Evolutionary conservation across 371 early-diverging fungal species (phyloP), one percentile per base, ranked within the genome.

Genomic region (Syncephalastrum sp.): DNA sequence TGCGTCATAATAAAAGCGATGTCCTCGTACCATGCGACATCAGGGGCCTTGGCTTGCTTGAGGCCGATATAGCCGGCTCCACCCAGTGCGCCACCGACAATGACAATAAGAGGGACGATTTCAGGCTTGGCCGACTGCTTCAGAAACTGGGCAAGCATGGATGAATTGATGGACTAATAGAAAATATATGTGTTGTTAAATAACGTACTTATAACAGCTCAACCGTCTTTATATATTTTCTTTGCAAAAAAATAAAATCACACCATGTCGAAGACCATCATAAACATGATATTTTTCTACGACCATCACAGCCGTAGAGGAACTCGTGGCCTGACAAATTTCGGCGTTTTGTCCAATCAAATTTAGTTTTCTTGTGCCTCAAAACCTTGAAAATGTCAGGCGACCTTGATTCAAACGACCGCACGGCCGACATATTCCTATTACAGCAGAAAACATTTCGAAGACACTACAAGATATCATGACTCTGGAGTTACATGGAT

Each of bases 41-140:
- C 77, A 51, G 74, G 77, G 33, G 71, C 65, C 21, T 50, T 51
- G 6, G 69, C 57, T 50, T 64, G 65, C 59, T 68, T 66, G 8
- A 45, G 7, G n/a, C 58, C 50, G 53, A 76, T 63, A 25, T 52
- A 76, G 5, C 16, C 64, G 23, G 66, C 71, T 29, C 69, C 67
- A 25, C 41, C 0, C 13, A 76, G 16, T 41, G 77, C 74, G 47
- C 57, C 50, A 27, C 61, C 54, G 13, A 76, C 51, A 29, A 72
- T 67, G 17, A 44, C 57, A 17, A 76, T 16, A 13, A 76, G 52
- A 17, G 74, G 77, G 29, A 53, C 54, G 43, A 76, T 59, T 65
- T 76, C 74, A 27, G 77, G 73, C 50, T 69, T 59, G 42, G 27
- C 48, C 47, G 69, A 65, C 13, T 49, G 52, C 48, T 60, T 65